Conservation (phyloP, 805 yeast species). For the Lachancea meyersii region DNA sequence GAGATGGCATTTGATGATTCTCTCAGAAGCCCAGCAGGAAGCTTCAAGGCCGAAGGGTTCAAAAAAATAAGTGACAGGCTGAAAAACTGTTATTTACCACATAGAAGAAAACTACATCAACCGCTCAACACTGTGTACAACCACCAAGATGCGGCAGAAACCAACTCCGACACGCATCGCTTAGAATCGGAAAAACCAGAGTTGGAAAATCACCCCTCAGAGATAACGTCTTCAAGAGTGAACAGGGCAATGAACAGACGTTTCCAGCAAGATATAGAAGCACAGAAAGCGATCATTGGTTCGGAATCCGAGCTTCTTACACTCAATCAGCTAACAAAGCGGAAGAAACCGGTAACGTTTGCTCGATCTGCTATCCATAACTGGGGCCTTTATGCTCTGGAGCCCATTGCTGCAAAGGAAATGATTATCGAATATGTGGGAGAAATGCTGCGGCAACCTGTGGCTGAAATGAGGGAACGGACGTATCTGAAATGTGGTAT, state of each 20-base stretch:
- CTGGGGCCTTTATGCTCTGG: conserved; percentile 96
- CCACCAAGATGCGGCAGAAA: conserved; percentile 44
- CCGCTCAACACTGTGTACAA: conserved; percentile 70
- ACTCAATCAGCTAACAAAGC: conserved; percentile 78
- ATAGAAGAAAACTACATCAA: conserved; percentile 58
- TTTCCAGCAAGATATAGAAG: conserved; percentile 82
- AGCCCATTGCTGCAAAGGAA: conserved; percentile 91
- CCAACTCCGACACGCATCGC: conserved; percentile 13
- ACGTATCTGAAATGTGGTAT: conserved; percentile 84
- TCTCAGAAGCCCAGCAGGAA: conserved; percentile 45
- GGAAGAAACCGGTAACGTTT: conserved; percentile 92
- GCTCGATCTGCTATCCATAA: conserved; percentile 96
- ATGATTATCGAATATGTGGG: conserved; percentile 99
- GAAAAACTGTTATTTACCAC: conserved; percentile 75
- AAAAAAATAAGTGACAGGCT: conserved; percentile 63
- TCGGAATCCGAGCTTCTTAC: conserved; percentile 76
- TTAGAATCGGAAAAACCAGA: conserved; percentile 22
- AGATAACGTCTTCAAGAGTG: conserved; percentile 67
- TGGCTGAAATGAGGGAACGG: conserved; percentile 87
- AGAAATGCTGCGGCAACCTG: conserved; percentile 85
- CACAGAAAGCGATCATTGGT: conserved; percentile 70
- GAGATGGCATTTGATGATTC: conserved; percentile 23
- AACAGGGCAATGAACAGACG: conserved; percentile 84
- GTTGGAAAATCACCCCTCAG: conserved; percentile 17
- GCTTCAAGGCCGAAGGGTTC: conserved; percentile 70